Percentiles rank a stretch among this genome's conserved stretches.
phyloP scores from a whole-genome alignment of 805 yeast genomes.

The Brettanomyces nanus region DNA sequence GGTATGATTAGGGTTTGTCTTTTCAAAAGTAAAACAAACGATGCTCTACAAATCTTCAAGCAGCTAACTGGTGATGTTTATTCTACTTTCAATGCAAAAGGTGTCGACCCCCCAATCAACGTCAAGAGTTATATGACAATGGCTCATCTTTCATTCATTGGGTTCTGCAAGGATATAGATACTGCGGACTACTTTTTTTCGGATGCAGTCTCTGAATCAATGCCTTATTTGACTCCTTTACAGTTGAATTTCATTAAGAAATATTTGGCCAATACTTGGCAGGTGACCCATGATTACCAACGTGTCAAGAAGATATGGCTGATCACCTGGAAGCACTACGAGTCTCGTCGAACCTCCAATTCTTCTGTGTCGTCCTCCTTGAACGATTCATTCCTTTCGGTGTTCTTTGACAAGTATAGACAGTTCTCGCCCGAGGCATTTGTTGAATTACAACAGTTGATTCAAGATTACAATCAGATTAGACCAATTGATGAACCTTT shows the following conservation, averaged over 20 bases:
- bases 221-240: constrained; percentile 64
- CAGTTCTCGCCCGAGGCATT: constrained; percentile 47
- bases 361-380: constrained; percentile 67
- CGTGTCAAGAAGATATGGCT: constrained; percentile 56
- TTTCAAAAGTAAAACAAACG: constrained; percentile 51
- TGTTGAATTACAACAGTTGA: constrained; percentile 45
- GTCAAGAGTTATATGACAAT: constrained; percentile 51
- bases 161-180: constrained; percentile 62
- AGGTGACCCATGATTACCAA: constrained; percentile 47
- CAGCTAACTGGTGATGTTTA: constrained; percentile 47
- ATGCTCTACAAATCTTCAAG: constrained; percentile 59
- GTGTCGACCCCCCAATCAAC: constrained; percentile 29
- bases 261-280: constrained; percentile 54
- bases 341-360: constrained; percentile 38
- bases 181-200: constrained; percentile 70
- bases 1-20: constrained; percentile 73
- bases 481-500: constrained; percentile 72
- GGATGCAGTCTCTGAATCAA: constrained; percentile 58
- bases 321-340: constrained; percentile 51
- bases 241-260: constrained; percentile 69
- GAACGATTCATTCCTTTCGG: constrained; percentile 58
- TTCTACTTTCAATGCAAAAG: constrained; percentile 20
- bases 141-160: constrained; percentile 72
- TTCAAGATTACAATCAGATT: constrained; percentile 45
- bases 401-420: constrained; percentile 56